phyloP scores from a whole-genome alignment of 805 yeast genomes.

The Lachancea sp. region DNA sequence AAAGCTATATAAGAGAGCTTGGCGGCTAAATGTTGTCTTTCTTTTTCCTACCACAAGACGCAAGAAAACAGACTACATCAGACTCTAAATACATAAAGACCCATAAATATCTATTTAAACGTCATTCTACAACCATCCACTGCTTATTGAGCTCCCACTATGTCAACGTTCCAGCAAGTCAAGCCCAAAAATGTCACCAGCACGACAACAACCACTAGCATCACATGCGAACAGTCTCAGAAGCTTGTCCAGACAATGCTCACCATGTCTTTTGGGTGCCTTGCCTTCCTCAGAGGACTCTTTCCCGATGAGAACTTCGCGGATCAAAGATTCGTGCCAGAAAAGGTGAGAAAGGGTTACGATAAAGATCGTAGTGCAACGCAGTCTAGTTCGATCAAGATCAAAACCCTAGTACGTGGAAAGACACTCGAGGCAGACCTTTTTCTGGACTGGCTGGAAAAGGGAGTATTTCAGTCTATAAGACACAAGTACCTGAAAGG shows the following conservation, averaged over 20 bases:
- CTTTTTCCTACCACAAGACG: no score
- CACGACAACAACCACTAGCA: slow-evolving; percentile 21
- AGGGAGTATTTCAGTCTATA: slow-evolving; percentile 43
- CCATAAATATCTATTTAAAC: neutral
- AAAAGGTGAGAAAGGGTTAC: slow-evolving; percentile 27
- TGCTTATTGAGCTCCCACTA: slow-evolving; percentile 4
- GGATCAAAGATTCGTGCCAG: slow-evolving; percentile 42
- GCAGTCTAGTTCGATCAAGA: slow-evolving; percentile 35
- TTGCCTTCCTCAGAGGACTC: slow-evolving; percentile 50
- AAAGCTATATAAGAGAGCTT: no score
- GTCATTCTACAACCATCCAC: neutral
- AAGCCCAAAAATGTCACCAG: slow-evolving; percentile 12
- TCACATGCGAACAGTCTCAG: slow-evolving; percentile 38
- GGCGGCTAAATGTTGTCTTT: no score
- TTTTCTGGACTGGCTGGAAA: slow-evolving; percentile 49
- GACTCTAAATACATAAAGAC: neutral
- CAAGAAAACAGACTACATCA: neutral
- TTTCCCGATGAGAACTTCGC: slow-evolving; percentile 50
- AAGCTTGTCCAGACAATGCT: slow-evolving; percentile 44
- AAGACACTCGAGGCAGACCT: slow-evolving; percentile 41
- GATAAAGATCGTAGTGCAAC: slow-evolving; percentile 17
- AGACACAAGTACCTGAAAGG: slow-evolving; percentile 38
- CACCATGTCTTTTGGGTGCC: slow-evolving; percentile 49
- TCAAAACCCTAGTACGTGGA: slow-evolving; percentile 45
- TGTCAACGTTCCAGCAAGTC: slow-evolving; percentile 21